Base-by-base conservation (phyloP, 225 moss, liverwort and hornwort species). In the Bryum argenteum region DNA sequence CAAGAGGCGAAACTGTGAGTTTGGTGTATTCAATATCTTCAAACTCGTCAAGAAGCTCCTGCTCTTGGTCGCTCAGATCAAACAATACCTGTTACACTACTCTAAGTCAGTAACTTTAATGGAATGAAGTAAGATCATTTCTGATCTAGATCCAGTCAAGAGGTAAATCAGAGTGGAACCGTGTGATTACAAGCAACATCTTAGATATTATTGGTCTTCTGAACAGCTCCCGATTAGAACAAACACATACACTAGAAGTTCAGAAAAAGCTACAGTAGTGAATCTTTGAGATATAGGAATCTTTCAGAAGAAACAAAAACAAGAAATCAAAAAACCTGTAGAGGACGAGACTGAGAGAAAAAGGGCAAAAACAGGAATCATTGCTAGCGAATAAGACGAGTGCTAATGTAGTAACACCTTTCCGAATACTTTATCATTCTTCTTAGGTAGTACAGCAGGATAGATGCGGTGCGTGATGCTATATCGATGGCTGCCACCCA, bases 21-120 rank as follows among this genome's bases (percentile, higher is more conserved):
- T 76, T 98, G 44, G 45, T 47, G 67, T 91, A 98, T 17, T 92
- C 92, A 65, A 81, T 62, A 70, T 98, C 97, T 78, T 98, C 94
- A 65, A 92, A 98, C 17, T 84, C 78, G 50, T 98, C 92, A 42
- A 98, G 77, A 58, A 91, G 74, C 52, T 66, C 60, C 59, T 91
- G 73, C 76, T 98, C 97, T 45, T 79, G 58, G 22, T 92, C 82
- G 21, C 85, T 92, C 59, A 98, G 70, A 79, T 92, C 87, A 71
- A 88, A 91, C 56, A 98, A 78, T 45, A 96, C 83, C 95, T 95
- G 88, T 73, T 53, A 44, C 78, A 77, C 54, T 23, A 62, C 72
- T 23, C 45, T 8, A 33, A 57, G 57, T 75, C 21, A 66, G 39
- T 54, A 48, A 42, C 23, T 56, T 66, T 15, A 52, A 45, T 26